Conservation (phyloP, 768 basidiomycete genomes). For the Crassisporium funariophilum region DNA sequence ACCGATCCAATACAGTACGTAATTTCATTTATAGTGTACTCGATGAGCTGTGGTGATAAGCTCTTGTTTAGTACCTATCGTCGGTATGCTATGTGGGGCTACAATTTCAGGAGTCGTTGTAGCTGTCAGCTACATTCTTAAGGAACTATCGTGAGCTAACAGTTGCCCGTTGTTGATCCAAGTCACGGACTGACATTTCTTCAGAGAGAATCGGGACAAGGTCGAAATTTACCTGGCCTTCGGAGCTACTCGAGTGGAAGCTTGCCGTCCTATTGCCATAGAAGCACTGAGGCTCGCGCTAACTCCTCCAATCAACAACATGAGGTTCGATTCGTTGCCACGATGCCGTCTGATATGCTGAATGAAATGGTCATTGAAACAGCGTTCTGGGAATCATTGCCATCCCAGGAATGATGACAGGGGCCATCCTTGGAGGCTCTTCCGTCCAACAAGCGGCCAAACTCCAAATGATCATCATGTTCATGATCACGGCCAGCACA, state of each 20-base stretch:
- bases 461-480: conserved; percentile 93
- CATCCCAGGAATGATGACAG: conserved; percentile 93
- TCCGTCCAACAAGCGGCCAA: conserved; percentile 84
- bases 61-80: conserved; percentile 63
- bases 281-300: conserved; percentile 81
- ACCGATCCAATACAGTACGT: conserved; percentile 77
- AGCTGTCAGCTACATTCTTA: conserved; percentile 67
- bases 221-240: conserved; percentile 86
- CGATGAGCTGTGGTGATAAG: background rate
- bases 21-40: background rate
- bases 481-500: conserved; percentile 84
- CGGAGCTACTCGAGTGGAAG: conserved; percentile 83
- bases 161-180: background rate
- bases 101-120: conserved; percentile 79
- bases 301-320: conserved; percentile 81
- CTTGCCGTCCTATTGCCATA: conserved; percentile 75
- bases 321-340: conserved; percentile 57
- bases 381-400: conserved; percentile 77
- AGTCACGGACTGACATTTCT: background rate
- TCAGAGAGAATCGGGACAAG: conserved; percentile 81
- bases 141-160: conserved; percentile 66
- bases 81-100: conserved; percentile 85
- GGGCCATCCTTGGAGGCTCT: conserved; percentile 85
- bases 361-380: background rate
- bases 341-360: background rate